Base-by-base conservation (phyloP, 2,329 filamentous ascomycete species). In the Alternaria triticina region DNA sequence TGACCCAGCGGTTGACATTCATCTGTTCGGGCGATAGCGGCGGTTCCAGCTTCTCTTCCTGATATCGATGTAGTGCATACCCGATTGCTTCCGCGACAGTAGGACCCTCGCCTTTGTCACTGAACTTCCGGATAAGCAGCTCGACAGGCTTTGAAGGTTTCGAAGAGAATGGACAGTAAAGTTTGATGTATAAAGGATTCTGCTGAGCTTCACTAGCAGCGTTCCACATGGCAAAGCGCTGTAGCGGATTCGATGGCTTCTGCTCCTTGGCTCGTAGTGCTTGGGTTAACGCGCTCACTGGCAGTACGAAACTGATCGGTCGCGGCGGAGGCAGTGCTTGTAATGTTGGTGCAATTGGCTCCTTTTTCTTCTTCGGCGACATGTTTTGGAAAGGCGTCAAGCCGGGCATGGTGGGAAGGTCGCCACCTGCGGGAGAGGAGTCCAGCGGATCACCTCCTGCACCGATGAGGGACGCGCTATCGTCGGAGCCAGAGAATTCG, bases 41-140 rank as follows among this genome's bases (percentile, higher is more conserved):
- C 4, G 92, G 92, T 67, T 93, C 87, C 27, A 89, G 83, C 70
- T 91, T 91, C 75, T 94, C 91, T 71, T 94, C 90, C 51, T 88
- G 88, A 76, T 95, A 96, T 66, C 90, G 86, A 85, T 91, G 94
- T 12, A 96, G 80, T 65, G 90, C 90, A 65, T 95, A 85, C 0
- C 92, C 93, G 67, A 96, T 94, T n/a, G 94, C 86, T 71, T 96
- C 92, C 1, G 89, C 88, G 13, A 96, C 91, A 0, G 89, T 90
- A 20, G 93, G 90, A 3, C 87, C 84, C 61, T 91, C 87, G 22
- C 89, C 90, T 62, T 91, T 87, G 68, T 92, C 90, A 15, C 92
- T 87, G 40, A 86, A 88, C 51, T 89, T 87, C 23, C 90, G 85
- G 51, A 95, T 89, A 15, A 91, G 86, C 4, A 95, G 88, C 74